These are phyloP conservation scores for Globisporangium polare DNA, from an alignment of 352 stramenopile species.

Conservation along the genomic window DNA sequence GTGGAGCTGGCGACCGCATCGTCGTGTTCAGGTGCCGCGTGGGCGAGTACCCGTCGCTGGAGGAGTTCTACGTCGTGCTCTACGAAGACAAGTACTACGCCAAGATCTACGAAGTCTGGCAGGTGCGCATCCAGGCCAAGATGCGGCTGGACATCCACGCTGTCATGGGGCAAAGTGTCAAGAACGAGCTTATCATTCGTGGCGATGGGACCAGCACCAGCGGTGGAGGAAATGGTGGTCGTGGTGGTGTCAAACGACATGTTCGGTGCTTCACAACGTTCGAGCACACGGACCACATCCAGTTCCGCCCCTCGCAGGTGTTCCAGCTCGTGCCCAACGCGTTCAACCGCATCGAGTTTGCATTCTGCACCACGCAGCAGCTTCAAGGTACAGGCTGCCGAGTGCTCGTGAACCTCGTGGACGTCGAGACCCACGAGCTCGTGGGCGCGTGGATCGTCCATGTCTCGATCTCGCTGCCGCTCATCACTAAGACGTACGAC, in stretches of 20 bases:
- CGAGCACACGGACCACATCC: conserved; percentile 34
- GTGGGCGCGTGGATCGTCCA: conserved; percentile 88
- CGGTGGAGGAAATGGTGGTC: background rate
- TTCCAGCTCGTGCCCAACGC: conserved; percentile 88
- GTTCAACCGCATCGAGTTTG: conserved; percentile 89
- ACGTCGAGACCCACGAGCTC: conserved; percentile 87
- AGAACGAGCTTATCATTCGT: conserved; percentile 88
- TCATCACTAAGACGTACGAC: conserved; percentile 92
- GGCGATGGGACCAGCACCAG: conserved; percentile 50
- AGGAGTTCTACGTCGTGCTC: conserved; percentile 89
- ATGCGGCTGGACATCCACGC: conserved; percentile 86
- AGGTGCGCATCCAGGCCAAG: conserved; percentile 70
- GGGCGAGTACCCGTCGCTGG: conserved; percentile 76
- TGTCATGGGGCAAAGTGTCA: conserved; percentile 76
- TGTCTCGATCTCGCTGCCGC: conserved; percentile 62
- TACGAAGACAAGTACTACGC: conserved; percentile 88
- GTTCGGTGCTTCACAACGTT: conserved; percentile 55
- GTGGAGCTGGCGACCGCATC: conserved; percentile 14
- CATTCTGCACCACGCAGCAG: conserved; percentile 62
- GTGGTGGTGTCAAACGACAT: conserved; percentile 7
- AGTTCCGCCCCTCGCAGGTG: conserved; percentile 72
- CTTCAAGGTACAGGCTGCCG: conserved; percentile 18
- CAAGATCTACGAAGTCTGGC: conserved; percentile 78
- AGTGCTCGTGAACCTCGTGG: conserved; percentile 85
- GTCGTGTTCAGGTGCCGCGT: conserved; percentile 84